Conservation (phyloP, 441 rosid genomes). For the Macaranga tanarius region DNA sequence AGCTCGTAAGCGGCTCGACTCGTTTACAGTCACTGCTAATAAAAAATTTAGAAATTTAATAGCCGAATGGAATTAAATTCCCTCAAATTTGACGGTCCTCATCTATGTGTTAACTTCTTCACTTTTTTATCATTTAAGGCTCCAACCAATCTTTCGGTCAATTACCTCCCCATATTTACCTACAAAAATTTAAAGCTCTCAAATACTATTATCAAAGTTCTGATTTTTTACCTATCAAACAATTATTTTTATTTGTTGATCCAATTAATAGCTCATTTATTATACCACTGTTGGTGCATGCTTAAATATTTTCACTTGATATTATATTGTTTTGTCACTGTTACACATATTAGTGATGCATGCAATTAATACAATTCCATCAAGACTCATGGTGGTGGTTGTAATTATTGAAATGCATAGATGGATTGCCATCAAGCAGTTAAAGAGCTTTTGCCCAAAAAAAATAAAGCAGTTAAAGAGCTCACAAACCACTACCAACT, state of each 20-base stretch:
- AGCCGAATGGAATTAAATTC: background rate
- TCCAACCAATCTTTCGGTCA: conserved; percentile 14
- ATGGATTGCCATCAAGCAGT: background rate
- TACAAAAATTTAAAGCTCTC: background rate
- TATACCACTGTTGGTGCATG: too few species aligned
- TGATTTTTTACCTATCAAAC: background rate
- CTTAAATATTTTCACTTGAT: too few species aligned
- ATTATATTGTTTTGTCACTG: too few species aligned
- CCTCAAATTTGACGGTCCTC: background rate
- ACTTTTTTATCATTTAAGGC: conserved; percentile 21
- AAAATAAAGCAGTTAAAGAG: background rate
- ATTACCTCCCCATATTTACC: background rate
- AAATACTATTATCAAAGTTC: too few species aligned
- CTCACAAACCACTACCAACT: background rate
- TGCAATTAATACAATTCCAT: too few species aligned
- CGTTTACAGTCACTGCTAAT: too few species aligned
- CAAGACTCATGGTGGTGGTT: background rate
- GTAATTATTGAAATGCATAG: background rate
- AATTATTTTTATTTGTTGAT: background rate
- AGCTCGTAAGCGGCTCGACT: too few species aligned
- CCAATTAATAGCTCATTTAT: background rate
- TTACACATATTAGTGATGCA: too few species aligned
- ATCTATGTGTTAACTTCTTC: background rate
- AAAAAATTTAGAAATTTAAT: too few species aligned
- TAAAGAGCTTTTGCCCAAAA: too few species aligned